phyloP scores from a whole-genome alignment of 352 stramenopile species.

The Pythium dissimile region DNA sequence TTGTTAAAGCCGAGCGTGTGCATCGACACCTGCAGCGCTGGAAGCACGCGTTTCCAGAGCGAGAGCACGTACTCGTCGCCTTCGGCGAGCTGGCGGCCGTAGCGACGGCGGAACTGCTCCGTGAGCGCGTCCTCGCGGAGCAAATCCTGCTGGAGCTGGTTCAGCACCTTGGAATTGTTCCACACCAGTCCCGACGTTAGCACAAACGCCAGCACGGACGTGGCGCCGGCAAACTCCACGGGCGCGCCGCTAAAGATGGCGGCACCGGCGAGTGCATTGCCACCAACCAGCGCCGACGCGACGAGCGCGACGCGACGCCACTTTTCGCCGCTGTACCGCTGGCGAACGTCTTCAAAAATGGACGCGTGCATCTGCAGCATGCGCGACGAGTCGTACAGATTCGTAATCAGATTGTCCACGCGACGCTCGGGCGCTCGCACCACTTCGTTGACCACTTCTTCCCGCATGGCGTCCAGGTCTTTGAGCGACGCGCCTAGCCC shows the following conservation, averaged over 20 bases:
- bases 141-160: slow-evolving; percentile 86
- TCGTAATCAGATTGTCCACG: slow-evolving; percentile 99
- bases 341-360: slow-evolving; percentile 78
- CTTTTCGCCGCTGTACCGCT: slow-evolving; percentile 75
- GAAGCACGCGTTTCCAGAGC: slow-evolving; percentile 91
- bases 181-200: slow-evolving; percentile 85
- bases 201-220: slow-evolving; percentile 77
- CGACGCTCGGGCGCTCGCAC: slow-evolving; percentile 96
- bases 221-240: slow-evolving; percentile 76
- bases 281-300: slow-evolving; percentile 54
- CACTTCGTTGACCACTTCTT: slow-evolving; percentile 98
- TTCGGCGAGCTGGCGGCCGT: slow-evolving; percentile 94
- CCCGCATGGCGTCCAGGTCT: slow-evolving; percentile 94
- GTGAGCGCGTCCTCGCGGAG: slow-evolving; percentile 85
- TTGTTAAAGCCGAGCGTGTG: slow-evolving; percentile 81
- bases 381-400: slow-evolving; percentile 90
- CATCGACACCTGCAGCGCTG: slow-evolving; percentile 78
- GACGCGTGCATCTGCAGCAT: slow-evolving; percentile 95
- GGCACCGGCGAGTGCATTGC: slow-evolving; percentile 70
- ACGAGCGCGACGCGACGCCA: slow-evolving; percentile 74
- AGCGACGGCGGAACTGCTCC: slow-evolving; percentile 91
- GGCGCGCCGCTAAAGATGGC: slow-evolving; percentile 76
- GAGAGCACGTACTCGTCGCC: slow-evolving; percentile 96
- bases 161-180: slow-evolving; percentile 86
- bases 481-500: slow-evolving; percentile 78